phyloP scores from a whole-genome alignment of 75 land plant genomes.

The Ceratopteris richardii region DNA sequence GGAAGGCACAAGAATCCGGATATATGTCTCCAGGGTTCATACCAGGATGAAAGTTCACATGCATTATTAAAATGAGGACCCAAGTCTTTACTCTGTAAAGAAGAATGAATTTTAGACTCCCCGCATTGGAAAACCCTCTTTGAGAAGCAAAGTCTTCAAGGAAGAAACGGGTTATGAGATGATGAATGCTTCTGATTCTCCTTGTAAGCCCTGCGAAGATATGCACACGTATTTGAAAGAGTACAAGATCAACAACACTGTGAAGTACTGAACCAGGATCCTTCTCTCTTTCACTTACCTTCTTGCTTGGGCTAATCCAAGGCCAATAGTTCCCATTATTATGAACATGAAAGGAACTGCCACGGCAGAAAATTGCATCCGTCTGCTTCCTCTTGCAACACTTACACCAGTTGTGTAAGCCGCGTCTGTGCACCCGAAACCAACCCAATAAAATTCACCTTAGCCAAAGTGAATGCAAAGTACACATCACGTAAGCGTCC shows the following conservation, averaged over 20 bases:
- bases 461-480: no score
- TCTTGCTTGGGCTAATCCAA: constrained; percentile 2
- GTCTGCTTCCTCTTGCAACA: neutral
- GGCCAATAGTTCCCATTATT: neutral
- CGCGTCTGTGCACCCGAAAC: no score
- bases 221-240: neutral
- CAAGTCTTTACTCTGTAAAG: neutral
- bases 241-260: neutral
- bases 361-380: neutral
- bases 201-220: constrained; percentile 1
- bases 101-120: neutral
- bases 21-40: neutral
- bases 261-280: neutral
- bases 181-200: neutral
- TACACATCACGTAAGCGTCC: no score
- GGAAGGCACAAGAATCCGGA: no score
- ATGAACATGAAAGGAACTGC: constrained; percentile 1
- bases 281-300: neutral
- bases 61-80: neutral
- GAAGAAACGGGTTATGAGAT: constrained; percentile 2
- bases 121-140: neutral
- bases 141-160: neutral
- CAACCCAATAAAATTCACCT: no score
- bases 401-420: neutral
- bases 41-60: neutral